A percentile compares a stretch with the other conserved stretches of the same genome.
Conservation (phyloP, 1,284 basidiomycete genomes). For the Phellopilus nigrolimitatus region DNA sequence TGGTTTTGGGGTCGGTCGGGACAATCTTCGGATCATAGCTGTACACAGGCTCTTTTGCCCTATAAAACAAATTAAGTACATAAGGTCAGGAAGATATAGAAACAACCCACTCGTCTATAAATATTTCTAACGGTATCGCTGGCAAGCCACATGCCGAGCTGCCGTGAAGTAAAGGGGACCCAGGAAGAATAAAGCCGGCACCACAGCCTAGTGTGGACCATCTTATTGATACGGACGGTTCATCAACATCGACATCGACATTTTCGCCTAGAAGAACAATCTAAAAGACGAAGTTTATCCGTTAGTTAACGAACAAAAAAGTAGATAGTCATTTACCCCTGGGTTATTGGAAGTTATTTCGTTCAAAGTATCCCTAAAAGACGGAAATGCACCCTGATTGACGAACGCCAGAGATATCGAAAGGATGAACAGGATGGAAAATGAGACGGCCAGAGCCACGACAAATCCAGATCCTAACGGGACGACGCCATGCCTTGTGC, state of each 20-base stretch:
- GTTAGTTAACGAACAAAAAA: not conserved
- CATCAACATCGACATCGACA: constrained; percentile 54
- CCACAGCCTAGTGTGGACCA: constrained; percentile 59
- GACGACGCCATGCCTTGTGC: constrained; percentile 23
- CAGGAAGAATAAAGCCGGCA: constrained; percentile 38
- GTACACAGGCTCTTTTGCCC: constrained; percentile 29
- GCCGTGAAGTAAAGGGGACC: constrained; percentile 46
- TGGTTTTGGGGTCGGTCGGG: constrained; percentile 37
- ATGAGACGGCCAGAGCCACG: constrained; percentile 34
- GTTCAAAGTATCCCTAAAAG: constrained; percentile 40
- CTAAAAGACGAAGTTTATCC: constrained; percentile 27
- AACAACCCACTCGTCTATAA: constrained; percentile 46
- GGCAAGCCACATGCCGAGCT: constrained; percentile 45
- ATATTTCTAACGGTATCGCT: constrained; percentile 38
- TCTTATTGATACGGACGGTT: constrained; percentile 49
- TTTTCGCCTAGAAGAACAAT: constrained; percentile 51
- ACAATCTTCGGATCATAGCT: constrained; percentile 44
- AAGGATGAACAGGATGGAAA: constrained; percentile 45
- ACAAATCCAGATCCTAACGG: constrained; percentile 39
- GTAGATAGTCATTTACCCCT: constrained; percentile 36
- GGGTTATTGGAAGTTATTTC: constrained; percentile 38
- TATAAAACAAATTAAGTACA: not conserved
- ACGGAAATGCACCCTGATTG: constrained; percentile 38
- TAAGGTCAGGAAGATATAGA: not conserved
- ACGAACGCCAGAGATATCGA: constrained; percentile 47